Percentiles rank a stretch among this genome's conserved stretches.
phyloP scores from a whole-genome alignment of 2,329 filamentous ascomycete genomes.

The Reticulascus tulasneorum region DNA sequence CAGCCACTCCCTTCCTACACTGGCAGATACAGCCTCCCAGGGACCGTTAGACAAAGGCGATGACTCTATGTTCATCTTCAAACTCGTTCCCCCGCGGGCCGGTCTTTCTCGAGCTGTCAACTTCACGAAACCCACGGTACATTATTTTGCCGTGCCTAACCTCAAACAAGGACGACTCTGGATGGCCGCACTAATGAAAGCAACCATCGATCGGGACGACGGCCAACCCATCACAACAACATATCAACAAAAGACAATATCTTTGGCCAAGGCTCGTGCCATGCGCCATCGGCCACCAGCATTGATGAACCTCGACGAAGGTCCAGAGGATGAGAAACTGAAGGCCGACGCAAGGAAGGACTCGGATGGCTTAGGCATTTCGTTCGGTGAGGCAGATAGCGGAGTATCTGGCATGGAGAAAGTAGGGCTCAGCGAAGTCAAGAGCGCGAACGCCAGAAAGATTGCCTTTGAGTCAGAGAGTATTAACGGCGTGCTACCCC shows the following conservation, averaged over 20 bases:
- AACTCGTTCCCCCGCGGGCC: slow-evolving; percentile 84
- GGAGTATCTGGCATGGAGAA: slow-evolving; percentile 40
- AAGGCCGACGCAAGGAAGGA: slow-evolving; percentile 23
- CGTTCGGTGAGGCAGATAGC: slow-evolving; percentile 38
- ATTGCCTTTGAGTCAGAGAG: slow-evolving; percentile 22
- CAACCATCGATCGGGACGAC: slow-evolving; percentile 91
- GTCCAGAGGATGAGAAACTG: slow-evolving; percentile 20
- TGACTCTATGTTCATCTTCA: slow-evolving; percentile 92
- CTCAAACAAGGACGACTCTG: slow-evolving; percentile 83
- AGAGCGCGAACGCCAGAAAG: slow-evolving; percentile 22
- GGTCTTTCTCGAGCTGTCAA: slow-evolving; percentile 88
- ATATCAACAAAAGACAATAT: slow-evolving; percentile 96
- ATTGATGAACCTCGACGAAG: slow-evolving; percentile 66
- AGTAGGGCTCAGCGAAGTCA: slow-evolving; percentile 22
- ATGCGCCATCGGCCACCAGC: slow-evolving; percentile 89
- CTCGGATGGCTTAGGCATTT: slow-evolving; percentile 36
- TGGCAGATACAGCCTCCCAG: no score
- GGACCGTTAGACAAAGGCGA: slow-evolving; percentile 41
- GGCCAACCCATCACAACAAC: slow-evolving; percentile 77
- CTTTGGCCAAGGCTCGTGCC: slow-evolving; percentile 78
- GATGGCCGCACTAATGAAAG: slow-evolving; percentile 99
- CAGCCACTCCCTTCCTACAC: slow-evolving; percentile 31
- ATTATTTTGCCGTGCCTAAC: slow-evolving; percentile 95
- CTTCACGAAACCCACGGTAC: slow-evolving; percentile 94
- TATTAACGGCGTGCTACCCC: slow-evolving; percentile 18